phyloP scores from a whole-genome alignment of 2,329 filamentous ascomycete genomes.

The Clonostachys byssicola region DNA sequence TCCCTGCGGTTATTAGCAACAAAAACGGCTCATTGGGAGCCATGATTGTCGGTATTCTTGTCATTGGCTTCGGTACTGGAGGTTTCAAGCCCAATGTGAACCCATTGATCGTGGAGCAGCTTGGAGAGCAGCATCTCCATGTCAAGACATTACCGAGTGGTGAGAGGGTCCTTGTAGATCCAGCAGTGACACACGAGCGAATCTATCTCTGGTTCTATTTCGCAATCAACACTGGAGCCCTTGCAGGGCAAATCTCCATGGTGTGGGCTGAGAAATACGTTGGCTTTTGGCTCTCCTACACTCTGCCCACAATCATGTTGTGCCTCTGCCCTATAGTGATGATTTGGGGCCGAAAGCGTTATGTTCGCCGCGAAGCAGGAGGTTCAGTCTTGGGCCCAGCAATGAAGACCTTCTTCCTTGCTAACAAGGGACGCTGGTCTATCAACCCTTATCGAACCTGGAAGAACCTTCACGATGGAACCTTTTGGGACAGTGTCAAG shows the following conservation, averaged over 20 bases:
- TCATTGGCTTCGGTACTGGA: slow-evolving; percentile 59
- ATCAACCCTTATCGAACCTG: slow-evolving; percentile 59
- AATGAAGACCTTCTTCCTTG: slow-evolving; percentile 53
- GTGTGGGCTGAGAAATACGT: slow-evolving; percentile 71
- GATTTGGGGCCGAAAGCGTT: slow-evolving; percentile 51
- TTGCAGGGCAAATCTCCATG: slow-evolving; percentile 61
- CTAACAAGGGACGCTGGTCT: slow-evolving; percentile 66
- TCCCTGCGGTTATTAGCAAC: slow-evolving; percentile 56
- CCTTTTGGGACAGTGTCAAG: slow-evolving; percentile 66
- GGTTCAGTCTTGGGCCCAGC: slow-evolving; percentile 68
- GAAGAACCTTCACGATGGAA: slow-evolving; percentile 49
- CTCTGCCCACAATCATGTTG: slow-evolving; percentile 65
- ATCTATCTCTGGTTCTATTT: slow-evolving; percentile 71
- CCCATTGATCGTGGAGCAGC: slow-evolving; percentile 63
- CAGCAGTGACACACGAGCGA: slow-evolving; percentile 54
- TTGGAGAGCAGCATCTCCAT: slow-evolving; percentile 48
- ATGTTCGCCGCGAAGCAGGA: slow-evolving; percentile 52
- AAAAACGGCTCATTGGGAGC: slow-evolving; percentile 52
- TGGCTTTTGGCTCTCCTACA: slow-evolving; percentile 69
- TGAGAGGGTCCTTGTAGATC: slow-evolving; percentile 62
- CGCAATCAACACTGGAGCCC: slow-evolving; percentile 67
- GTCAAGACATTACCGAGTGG: slow-evolving; percentile 49
- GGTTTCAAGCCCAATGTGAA: slow-evolving; percentile 72
- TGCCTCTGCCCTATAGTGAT: slow-evolving; percentile 59
- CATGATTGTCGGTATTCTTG: slow-evolving; percentile 56